phyloP scores from a whole-genome alignment of 495 filamentous ascomycete species.

The Lentithecium fluviatile region DNA sequence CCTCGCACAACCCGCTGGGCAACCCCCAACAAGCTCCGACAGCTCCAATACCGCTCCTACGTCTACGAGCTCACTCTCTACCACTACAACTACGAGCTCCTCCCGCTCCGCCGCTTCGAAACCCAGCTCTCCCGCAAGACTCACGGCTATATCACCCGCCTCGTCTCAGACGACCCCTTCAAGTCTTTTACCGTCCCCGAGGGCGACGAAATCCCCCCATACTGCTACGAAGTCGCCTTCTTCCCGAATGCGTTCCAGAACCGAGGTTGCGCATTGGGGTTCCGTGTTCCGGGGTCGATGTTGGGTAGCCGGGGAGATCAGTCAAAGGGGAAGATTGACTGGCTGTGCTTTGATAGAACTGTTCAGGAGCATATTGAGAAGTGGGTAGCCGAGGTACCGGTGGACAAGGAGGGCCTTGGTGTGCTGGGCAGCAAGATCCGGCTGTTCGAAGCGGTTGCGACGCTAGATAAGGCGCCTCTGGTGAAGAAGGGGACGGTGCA shows the following conservation, averaged over 20 bases:
- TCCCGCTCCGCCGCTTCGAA: too few species aligned
- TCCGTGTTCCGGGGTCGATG: background rate
- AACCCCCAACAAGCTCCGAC: too few species aligned
- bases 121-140: background rate
- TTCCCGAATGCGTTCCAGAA: background rate
- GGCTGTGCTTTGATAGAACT: background rate
- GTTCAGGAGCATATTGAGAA: too few species aligned
- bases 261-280: background rate
- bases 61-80: too few species aligned
- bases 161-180: background rate
- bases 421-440: background rate
- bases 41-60: too few species aligned
- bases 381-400: background rate
- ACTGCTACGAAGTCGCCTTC: background rate
- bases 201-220: background rate
- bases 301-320: too few species aligned
- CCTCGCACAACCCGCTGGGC: too few species aligned
- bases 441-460: background rate
- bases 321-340: background rate
- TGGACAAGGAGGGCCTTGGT: background rate
- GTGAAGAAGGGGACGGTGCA: background rate
- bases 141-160: background rate
- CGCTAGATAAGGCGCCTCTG: background rate
- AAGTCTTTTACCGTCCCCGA: background rate
- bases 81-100: too few species aligned